Conservation (phyloP, 2,329 filamentous ascomycete genomes). For the Aspergillus pseudoterreus region DNA sequence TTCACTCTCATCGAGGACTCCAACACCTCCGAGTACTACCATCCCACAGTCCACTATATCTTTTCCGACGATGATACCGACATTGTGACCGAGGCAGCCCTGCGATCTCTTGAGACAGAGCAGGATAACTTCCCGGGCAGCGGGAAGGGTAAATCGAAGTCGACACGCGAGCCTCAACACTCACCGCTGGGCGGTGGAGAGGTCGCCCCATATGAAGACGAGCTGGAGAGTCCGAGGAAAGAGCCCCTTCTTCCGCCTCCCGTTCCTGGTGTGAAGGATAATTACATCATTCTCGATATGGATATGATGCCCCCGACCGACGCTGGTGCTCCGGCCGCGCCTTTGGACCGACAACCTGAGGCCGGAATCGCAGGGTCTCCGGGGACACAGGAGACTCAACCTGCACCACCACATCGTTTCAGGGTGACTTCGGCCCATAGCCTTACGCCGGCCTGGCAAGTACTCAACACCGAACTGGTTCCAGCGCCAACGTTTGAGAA, state of each 20-base stretch:
- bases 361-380: not conserved
- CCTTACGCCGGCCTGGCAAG: slow-evolving; percentile 70
- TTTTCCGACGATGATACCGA: slow-evolving; percentile 89
- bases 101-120: slow-evolving; percentile 52
- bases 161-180: not conserved
- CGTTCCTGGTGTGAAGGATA: slow-evolving; percentile 48
- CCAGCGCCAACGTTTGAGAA: slow-evolving; percentile 63
- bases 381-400: slow-evolving; percentile 8
- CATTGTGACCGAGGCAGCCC: slow-evolving; percentile 63
- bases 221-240: slow-evolving; percentile 15
- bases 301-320: slow-evolving; percentile 21
- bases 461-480: slow-evolving; percentile 51
- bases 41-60: slow-evolving; percentile 86
- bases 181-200: slow-evolving; percentile 7
- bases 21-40: slow-evolving; percentile 68
- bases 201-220: slow-evolving; percentile 14
- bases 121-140: slow-evolving; percentile 28
- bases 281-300: slow-evolving; percentile 57
- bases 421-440: slow-evolving; percentile 67
- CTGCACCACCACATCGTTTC: slow-evolving; percentile 35
- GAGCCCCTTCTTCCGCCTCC: slow-evolving; percentile 45
- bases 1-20: slow-evolving; percentile 81
- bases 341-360: slow-evolving; percentile 2
- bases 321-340: not conserved
- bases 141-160: slow-evolving; percentile 11